Evolutionary conservation across 2,329 filamentous ascomycete genomes (phyloP), one percentile per base, ranked within the genome.

Genomic region (Xylaria sp.): DNA sequence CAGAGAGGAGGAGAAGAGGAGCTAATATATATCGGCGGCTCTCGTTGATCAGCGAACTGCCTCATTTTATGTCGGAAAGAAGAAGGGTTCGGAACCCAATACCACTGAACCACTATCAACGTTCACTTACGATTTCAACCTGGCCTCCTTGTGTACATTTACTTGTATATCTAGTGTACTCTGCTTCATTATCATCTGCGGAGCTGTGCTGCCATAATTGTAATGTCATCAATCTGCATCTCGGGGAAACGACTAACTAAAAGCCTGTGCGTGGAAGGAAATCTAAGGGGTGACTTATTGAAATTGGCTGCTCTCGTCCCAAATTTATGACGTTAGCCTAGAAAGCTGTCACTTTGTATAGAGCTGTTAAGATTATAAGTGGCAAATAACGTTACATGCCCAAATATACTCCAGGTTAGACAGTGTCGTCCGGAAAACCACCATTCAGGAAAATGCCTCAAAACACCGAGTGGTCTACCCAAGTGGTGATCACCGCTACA

Each of bases 1-100:
- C 34, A 80, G 78, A 57, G 80, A 83, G 67, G 86, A 89, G 70
- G 86, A 88, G 73, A 78, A 74, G 62, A 80, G 79, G 64, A 75
- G 56, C 34, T 72, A 25, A 66, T 52, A 58, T 20, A 45, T 10
- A 23, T 20, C 18, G 6, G 15, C 13, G 13, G n/a, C 30, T 18
- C 15, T 53, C 23, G 12, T 60, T 13, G 23, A 32, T 39, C 13
- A 20, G 32, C 18, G 20, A 53, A 52, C 32, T 15, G 46, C 18
- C 52, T 25, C 25, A 9, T 48, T n/a, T 23, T 41, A 50, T 10
- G 1, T 23, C 25, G n/a, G 32, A 20, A 20, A 12, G 50, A 48
- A 30, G 25, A 13, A 48, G 36, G 13, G 15, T 36, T 36, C 36
- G n/a, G 20, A 8, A 15, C n/a, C 36, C 39, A 25, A n/a, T 15